A percentile compares a stretch with the other conserved stretches of the same genome.
Evolutionary conservation across 176 grass and related monocot genomes (phyloP).

Genomic region (Hyparrhenia diplandra): DNA sequence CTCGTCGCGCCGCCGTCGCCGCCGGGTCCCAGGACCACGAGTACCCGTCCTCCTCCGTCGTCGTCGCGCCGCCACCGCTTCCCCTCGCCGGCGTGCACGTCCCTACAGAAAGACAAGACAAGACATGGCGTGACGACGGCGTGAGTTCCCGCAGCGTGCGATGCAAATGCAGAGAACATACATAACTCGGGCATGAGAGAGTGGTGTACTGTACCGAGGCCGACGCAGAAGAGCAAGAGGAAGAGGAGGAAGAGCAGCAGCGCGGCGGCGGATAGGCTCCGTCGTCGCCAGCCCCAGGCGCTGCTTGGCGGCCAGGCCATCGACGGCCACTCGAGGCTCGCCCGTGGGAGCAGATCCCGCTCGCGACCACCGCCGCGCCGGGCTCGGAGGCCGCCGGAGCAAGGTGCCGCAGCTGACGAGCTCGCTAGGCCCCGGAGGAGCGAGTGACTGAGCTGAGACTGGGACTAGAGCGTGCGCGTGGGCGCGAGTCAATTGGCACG

Average conservation of each 20-base stretch:
- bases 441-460: neutral
- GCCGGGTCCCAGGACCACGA: constrained; percentile 35
- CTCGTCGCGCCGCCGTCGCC: constrained; percentile 19
- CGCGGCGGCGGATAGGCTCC: neutral
- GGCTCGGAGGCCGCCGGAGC: neutral
- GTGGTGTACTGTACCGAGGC: constrained; percentile 23
- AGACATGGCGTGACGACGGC: too few species aligned
- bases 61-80: neutral
- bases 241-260: constrained; percentile 13
- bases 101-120: constrained; percentile 10
- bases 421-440: neutral
- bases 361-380: neutral
- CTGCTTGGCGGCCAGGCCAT: constrained; percentile 24
- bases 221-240: neutral
- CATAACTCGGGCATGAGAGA: too few species aligned
- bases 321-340: neutral
- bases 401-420: neutral
- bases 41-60: neutral
- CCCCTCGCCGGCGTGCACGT: constrained; percentile 14
- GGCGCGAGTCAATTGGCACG: constrained; percentile 24
- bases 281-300: neutral
- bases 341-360: neutral
- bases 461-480: neutral
- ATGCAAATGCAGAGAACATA: neutral
- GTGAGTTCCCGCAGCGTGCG: neutral